These are phyloP conservation scores for Nyctanthes arbortristis DNA, from an alignment of 257 asterid species.

Conservation along the genomic window DNA sequence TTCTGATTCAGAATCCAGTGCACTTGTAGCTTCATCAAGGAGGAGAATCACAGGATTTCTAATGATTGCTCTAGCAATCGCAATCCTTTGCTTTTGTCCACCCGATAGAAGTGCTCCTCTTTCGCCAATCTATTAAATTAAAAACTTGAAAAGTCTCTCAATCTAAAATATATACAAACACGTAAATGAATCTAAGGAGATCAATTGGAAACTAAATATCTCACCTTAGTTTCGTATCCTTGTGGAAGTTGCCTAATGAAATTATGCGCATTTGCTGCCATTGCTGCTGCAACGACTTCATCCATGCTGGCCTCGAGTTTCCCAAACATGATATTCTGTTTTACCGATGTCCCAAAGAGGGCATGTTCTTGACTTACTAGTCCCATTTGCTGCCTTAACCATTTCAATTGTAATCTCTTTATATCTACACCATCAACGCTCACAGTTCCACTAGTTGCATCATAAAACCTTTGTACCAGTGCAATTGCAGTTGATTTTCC, in stretches of 20 bases:
- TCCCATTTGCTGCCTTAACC: slow-evolving; percentile 83
- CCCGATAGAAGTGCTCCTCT: slow-evolving; percentile 82
- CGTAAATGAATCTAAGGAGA: too few relatives aligned
- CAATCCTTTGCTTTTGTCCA: slow-evolving; percentile 90
- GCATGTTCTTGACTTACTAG: slow-evolving; percentile 91
- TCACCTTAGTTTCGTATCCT: slow-evolving; percentile 82
- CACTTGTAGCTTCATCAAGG: slow-evolving; percentile 96
- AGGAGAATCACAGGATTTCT: slow-evolving; percentile 74
- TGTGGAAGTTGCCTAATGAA: slow-evolving; percentile 77
- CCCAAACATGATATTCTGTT: slow-evolving; percentile 74
- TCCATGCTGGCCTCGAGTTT: slow-evolving; percentile 71
- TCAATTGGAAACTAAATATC: too few relatives aligned
- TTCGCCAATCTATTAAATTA: slow-evolving; percentile 64
- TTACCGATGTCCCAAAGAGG: slow-evolving; percentile 74
- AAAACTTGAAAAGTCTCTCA: neutral
- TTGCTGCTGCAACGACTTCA: slow-evolving; percentile 74
- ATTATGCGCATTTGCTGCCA: slow-evolving; percentile 84
- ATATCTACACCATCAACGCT: slow-evolving; percentile 70
- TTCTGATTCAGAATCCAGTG: slow-evolving; percentile 89
- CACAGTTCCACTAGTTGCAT: slow-evolving; percentile 53
- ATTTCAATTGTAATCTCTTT: slow-evolving; percentile 54
- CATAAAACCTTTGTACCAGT: slow-evolving; percentile 72
- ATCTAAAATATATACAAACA: too few relatives aligned
- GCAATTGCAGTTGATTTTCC: slow-evolving; percentile 87
- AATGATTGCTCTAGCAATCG: slow-evolving; percentile 81